Evolutionary conservation across 306 rosid genomes (phyloP).

Genomic region (Cicer pinnatifidum): DNA sequence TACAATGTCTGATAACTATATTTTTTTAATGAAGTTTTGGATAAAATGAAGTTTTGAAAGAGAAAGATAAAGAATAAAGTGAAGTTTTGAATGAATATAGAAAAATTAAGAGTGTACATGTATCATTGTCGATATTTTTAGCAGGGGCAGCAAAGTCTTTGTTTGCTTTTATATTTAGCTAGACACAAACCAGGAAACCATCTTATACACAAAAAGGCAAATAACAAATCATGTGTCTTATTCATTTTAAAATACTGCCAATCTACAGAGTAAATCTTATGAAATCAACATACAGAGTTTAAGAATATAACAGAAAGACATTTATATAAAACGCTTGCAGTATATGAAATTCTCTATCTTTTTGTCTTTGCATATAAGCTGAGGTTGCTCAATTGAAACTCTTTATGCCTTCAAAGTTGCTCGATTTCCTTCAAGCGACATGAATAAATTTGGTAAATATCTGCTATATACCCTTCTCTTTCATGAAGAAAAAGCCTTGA

Average conservation of each 20-base stretch:
- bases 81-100: too few relatives aligned
- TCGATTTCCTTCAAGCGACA: constrained; percentile 45
- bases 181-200: constrained; percentile 13
- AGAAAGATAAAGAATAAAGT: too few relatives aligned
- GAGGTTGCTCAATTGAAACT: constrained; percentile 38
- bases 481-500: constrained; percentile 27
- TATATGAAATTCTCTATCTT: constrained; percentile 37
- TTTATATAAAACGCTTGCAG: constrained; percentile 35
- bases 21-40: neutral
- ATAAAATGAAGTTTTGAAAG: too few relatives aligned
- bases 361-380: constrained; percentile 34
- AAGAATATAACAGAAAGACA: constrained; percentile 35
- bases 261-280: constrained; percentile 45
- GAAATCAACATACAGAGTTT: constrained; percentile 22
- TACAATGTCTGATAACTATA: neutral
- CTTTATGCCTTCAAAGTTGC: constrained; percentile 45
- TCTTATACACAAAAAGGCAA: constrained; percentile 9
- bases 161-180: neutral
- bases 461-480: constrained; percentile 38
- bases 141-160: neutral
- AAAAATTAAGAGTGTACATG: too few relatives aligned
- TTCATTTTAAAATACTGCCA: constrained; percentile 47
- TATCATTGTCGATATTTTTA: too few relatives aligned
- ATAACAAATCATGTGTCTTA: constrained; percentile 36
- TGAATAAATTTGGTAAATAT: constrained; percentile 45